A percentile compares a stretch with the other conserved stretches of the same genome.
These are phyloP conservation scores for Adansonia gregorii DNA, from an alignment of 441 rosid species.

Conservation along the genomic window DNA sequence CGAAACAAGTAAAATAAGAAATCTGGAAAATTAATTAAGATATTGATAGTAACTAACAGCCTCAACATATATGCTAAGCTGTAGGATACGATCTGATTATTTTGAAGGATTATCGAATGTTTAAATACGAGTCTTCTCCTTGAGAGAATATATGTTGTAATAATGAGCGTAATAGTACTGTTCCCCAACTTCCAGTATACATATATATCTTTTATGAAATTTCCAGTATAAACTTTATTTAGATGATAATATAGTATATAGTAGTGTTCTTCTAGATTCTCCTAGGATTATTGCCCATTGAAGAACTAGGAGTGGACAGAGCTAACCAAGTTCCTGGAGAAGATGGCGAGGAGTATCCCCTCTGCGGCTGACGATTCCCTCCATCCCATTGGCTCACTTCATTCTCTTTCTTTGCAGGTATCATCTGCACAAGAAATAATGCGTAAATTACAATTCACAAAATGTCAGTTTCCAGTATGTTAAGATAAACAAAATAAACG, in stretches of 20 bases:
- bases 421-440: conserved; percentile 31
- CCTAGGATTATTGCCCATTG: conserved; percentile 26
- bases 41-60: too few species aligned
- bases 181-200: background rate
- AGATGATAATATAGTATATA: conserved; percentile 4
- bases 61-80: background rate
- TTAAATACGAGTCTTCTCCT: background rate
- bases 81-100: background rate
- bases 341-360: conserved; percentile 27
- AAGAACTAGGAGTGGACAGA: conserved; percentile 35
- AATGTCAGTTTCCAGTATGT: background rate
- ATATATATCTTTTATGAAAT: background rate
- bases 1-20: too few species aligned
- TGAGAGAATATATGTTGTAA: background rate
- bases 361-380: conserved; percentile 1
- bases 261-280: background rate
- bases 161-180: background rate
- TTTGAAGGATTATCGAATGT: background rate
- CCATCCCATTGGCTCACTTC: conserved; percentile 28
- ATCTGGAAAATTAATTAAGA: too few species aligned
- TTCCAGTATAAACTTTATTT: conserved; percentile 5
- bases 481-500: background rate
- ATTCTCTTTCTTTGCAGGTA: conserved; percentile 26
- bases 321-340: conserved; percentile 44
- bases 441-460: background rate